Conservation (phyloP, 768 basidiomycete species). For the Suillus luteus region DNA sequence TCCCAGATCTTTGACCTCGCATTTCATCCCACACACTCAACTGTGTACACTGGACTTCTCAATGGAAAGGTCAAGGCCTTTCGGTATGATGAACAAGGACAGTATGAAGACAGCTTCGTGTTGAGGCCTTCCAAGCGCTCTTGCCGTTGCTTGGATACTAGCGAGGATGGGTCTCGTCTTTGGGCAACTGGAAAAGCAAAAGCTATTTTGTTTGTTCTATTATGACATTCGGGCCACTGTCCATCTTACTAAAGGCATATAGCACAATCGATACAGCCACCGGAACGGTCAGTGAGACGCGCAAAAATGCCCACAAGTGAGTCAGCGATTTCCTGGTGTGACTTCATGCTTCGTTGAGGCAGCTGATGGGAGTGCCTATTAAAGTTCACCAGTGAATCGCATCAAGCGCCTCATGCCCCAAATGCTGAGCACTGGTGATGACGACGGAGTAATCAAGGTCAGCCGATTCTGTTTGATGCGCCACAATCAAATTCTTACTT, state of each 20-base stretch:
- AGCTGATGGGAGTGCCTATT: conserved; percentile 32
- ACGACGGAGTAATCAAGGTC: conserved; percentile 93
- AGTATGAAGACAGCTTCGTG: conserved; percentile 56
- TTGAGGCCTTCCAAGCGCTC: conserved; percentile 81
- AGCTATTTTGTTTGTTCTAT: conserved; percentile 64
- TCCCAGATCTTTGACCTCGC: conserved; percentile 87
- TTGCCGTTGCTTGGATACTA: conserved; percentile 71
- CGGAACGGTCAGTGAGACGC: conserved; percentile 50
- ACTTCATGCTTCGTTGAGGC: conserved; percentile 26
- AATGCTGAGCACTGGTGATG: conserved; percentile 84
- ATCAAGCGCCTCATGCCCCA: conserved; percentile 71
- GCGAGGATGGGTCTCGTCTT: conserved; percentile 66
- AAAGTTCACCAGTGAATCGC: conserved; percentile 84
- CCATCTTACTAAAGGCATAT: conserved; percentile 19
- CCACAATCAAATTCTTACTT: background rate
- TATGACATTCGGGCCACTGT: background rate
- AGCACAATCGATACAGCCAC: conserved; percentile 72
- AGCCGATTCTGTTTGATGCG: conserved; percentile 16
- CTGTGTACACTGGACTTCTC: conserved; percentile 78
- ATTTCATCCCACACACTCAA: conserved; percentile 75
- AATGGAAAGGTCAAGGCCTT: conserved; percentile 85
- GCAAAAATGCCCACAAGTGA: conserved; percentile 67
- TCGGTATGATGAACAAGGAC: conserved; percentile 71
- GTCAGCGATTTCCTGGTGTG: conserved; percentile 29
- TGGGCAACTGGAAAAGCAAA: conserved; percentile 85